These are phyloP conservation scores for Neonectria hederae DNA, from an alignment of 2,329 filamentous ascomycete genomes.

Conservation along the genomic window DNA sequence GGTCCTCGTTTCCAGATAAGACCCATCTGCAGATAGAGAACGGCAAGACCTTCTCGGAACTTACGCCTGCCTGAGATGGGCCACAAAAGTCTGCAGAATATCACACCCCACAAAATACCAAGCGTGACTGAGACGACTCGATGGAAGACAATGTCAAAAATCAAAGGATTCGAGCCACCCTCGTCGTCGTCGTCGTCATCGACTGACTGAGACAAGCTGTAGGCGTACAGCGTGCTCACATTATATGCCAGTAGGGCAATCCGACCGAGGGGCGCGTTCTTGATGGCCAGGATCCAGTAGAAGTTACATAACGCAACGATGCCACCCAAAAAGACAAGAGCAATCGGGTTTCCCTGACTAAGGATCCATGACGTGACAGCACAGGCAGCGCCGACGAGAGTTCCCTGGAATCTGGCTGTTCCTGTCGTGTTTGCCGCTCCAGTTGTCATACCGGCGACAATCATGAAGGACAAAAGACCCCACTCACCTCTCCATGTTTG, in stretches of 20 bases:
- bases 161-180: slow-evolving; percentile 83
- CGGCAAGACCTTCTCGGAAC: slow-evolving; percentile 86
- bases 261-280: slow-evolving; percentile 88
- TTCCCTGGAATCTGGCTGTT: slow-evolving; percentile 85
- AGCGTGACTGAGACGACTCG: slow-evolving; percentile 86
- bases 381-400: slow-evolving; percentile 79
- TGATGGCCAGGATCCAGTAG: slow-evolving; percentile 85
- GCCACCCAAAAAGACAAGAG: slow-evolving; percentile 84
- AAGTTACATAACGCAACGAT: slow-evolving; percentile 84
- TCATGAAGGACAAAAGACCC: slow-evolving; percentile 96
- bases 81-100: slow-evolving; percentile 91
- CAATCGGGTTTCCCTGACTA: slow-evolving; percentile 76
- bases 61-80: slow-evolving; percentile 90
- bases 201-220: slow-evolving; percentile 84
- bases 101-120: slow-evolving; percentile 90
- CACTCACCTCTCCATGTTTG: slow-evolving; percentile 93
- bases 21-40: slow-evolving; percentile 95
- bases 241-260: slow-evolving; percentile 98
- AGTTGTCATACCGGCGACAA: slow-evolving; percentile 97
- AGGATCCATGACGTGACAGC: slow-evolving; percentile 82
- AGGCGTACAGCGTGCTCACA: slow-evolving; percentile 91
- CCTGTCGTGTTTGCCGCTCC: slow-evolving; percentile 95
- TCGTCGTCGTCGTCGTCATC: slow-evolving; percentile 88
- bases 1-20: slow-evolving; percentile 97
- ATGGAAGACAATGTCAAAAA: slow-evolving; percentile 87